Evolutionary conservation across 225 moss, liverwort and hornwort genomes (phyloP).

Genomic region (Physcomitrium patens): DNA sequence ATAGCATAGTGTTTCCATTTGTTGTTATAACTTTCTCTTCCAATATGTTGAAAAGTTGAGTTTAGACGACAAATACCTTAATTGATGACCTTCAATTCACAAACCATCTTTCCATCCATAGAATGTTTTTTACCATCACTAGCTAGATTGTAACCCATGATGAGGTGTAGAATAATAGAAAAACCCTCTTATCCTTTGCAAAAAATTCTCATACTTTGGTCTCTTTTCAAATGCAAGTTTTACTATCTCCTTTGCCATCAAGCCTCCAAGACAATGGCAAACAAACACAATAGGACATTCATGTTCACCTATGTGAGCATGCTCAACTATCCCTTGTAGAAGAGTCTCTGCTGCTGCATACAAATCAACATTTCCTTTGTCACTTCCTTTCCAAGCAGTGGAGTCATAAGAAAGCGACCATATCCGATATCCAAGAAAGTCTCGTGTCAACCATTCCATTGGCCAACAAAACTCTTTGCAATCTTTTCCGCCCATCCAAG

Average conservation of each 20-base stretch:
- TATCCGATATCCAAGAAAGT: not conserved
- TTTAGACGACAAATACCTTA: no score
- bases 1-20: no score
- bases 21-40: no score
- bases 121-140: no score
- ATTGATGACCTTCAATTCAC: no score
- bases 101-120: no score
- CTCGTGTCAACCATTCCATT: conserved; percentile 4
- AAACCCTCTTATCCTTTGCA: no score
- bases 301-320: not conserved
- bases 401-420: not conserved
- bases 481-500: not conserved
- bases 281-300: conserved; percentile 18
- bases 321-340: not conserved
- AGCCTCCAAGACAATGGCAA: conserved; percentile 15
- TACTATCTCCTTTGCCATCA: not conserved
- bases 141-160: no score
- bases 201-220: no score
- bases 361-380: not conserved
- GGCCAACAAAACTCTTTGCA: no score
- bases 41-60: no score
- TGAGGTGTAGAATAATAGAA: no score
- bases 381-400: not conserved
- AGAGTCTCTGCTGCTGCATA: conserved; percentile 4
- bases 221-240: not conserved